Conservation (phyloP, 495 filamentous ascomycete genomes). For the Staphylotrichum longicolle region DNA sequence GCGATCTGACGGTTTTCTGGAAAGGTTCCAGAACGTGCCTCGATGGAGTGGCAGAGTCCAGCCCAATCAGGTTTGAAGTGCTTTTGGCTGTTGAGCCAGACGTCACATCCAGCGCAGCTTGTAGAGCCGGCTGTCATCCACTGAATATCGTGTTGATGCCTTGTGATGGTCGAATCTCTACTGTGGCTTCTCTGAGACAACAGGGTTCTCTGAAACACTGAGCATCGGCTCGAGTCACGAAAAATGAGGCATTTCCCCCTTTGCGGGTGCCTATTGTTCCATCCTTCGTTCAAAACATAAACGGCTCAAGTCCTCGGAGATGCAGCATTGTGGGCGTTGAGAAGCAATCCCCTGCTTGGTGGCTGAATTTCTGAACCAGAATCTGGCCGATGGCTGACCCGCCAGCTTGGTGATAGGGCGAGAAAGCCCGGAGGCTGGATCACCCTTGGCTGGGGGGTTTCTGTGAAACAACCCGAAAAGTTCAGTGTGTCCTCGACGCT, state of each 20-base stretch:
- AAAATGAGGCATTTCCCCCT: neutral
- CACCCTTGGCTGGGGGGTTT: neutral
- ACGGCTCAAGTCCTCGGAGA: conserved; percentile 1
- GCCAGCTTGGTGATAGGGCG: neutral
- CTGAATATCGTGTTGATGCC: neutral
- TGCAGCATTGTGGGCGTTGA: neutral
- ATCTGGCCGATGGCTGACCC: neutral
- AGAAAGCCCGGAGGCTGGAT: neutral
- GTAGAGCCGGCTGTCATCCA: neutral
- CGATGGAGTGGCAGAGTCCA: conserved; percentile 26
- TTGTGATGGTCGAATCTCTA: too few species aligned
- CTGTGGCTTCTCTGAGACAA: too few species aligned
- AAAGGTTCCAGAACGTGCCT: too few species aligned
- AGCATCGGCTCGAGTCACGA: too few species aligned
- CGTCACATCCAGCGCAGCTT: neutral
- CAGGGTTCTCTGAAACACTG: too few species aligned
- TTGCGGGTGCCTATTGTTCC: too few species aligned
- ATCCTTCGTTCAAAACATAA: too few species aligned
- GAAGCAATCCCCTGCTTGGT: too few species aligned
- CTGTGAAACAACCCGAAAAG: neutral
- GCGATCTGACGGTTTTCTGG: too few species aligned
- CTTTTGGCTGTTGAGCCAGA: too few species aligned
- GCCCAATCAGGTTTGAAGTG: conserved; percentile 18
- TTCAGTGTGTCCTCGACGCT: neutral
- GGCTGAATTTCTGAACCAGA: too few species aligned